Evolutionary conservation across 306 rosid genomes (phyloP).

Genomic region (Ammopiptanthus mongolicus): DNA sequence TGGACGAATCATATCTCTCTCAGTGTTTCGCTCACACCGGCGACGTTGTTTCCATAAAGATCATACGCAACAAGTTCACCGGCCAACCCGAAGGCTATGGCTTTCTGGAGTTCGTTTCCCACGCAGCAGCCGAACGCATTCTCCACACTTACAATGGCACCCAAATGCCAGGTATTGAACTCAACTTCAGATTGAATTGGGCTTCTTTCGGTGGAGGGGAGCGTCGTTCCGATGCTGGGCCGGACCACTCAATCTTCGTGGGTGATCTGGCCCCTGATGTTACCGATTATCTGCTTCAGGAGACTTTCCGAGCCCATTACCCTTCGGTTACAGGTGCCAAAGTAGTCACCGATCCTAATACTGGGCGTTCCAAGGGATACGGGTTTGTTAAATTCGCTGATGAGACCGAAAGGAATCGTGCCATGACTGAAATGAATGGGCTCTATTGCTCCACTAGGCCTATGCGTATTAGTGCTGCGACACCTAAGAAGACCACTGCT

Average conservation of each 20-base stretch:
- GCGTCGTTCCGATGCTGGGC: slow-evolving; percentile 68
- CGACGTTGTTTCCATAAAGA: slow-evolving; percentile 82
- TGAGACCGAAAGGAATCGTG: slow-evolving; percentile 79
- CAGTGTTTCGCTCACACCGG: slow-evolving; percentile 82
- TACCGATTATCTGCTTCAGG: slow-evolving; percentile 80
- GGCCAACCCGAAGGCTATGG: slow-evolving; percentile 91
- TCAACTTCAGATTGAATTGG: slow-evolving; percentile 78
- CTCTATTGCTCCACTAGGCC: slow-evolving; percentile 85
- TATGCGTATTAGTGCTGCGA: slow-evolving; percentile 91
- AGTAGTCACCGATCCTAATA: slow-evolving; percentile 82
- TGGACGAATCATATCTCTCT: slow-evolving; percentile 69
- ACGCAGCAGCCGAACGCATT: slow-evolving; percentile 78
- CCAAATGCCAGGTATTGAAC: slow-evolving; percentile 89
- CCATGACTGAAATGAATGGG: slow-evolving; percentile 91
- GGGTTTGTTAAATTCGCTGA: slow-evolving; percentile 91
- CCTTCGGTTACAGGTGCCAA: slow-evolving; percentile 91
- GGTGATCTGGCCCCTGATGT: slow-evolving; percentile 94
- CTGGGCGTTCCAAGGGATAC: slow-evolving; percentile 83
- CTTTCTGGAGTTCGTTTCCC: slow-evolving; percentile 80
- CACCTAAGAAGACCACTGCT: slow-evolving; percentile 66
- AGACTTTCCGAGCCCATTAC: slow-evolving; percentile 64
- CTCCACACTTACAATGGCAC: slow-evolving; percentile 74
- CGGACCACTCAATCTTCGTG: slow-evolving; percentile 87
- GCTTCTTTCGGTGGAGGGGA: slow-evolving; percentile 88
- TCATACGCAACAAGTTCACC: slow-evolving; percentile 80